Conservation (phyloP, 2,329 filamentous ascomycete genomes). For the Helotiales sp. region DNA sequence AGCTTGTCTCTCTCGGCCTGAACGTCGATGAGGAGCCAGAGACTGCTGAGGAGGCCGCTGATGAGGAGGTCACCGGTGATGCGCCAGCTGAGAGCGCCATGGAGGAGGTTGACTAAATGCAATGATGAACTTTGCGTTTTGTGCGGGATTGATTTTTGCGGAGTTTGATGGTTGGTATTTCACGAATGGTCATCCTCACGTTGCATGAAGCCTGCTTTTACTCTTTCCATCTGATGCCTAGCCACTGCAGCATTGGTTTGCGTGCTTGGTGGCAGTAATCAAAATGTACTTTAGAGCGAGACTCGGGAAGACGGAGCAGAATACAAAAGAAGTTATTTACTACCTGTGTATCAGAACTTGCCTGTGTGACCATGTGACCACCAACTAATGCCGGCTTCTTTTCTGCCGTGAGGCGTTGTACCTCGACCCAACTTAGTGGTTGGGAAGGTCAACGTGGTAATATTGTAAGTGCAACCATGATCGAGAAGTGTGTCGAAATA, state of each 20-base stretch:
- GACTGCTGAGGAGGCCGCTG: slow-evolving; percentile 64
- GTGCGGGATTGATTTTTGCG: slow-evolving; percentile 32
- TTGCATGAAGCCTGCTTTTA: slow-evolving; percentile 35
- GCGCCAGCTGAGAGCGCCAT: slow-evolving; percentile 76
- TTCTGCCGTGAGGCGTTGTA: neutral
- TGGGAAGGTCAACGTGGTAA: neutral
- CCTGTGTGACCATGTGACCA: slow-evolving; percentile 8
- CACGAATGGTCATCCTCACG: slow-evolving; percentile 30
- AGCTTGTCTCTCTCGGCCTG: slow-evolving; percentile 95
- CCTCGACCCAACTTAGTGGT: slow-evolving; percentile 4
- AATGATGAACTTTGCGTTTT: slow-evolving; percentile 28
- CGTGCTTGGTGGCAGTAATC: slow-evolving; percentile 17
- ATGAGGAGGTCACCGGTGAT: slow-evolving; percentile 64
- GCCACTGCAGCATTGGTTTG: slow-evolving; percentile 18
- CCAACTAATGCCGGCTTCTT: neutral
- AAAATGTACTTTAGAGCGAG: slow-evolving; percentile 29
- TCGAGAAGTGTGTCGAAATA: neutral
- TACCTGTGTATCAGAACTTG: neutral
- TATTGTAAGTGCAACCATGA: neutral
- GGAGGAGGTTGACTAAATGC: slow-evolving; percentile 97
- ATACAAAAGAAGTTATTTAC: slow-evolving; percentile 25
- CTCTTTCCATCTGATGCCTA: slow-evolving; percentile 17
- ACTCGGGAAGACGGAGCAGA: slow-evolving; percentile 14
- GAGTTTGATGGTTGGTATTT: slow-evolving; percentile 42
- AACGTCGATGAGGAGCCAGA: slow-evolving; percentile 96